Conservation (phyloP, 768 basidiomycete genomes). For the Suillus placidus region DNA sequence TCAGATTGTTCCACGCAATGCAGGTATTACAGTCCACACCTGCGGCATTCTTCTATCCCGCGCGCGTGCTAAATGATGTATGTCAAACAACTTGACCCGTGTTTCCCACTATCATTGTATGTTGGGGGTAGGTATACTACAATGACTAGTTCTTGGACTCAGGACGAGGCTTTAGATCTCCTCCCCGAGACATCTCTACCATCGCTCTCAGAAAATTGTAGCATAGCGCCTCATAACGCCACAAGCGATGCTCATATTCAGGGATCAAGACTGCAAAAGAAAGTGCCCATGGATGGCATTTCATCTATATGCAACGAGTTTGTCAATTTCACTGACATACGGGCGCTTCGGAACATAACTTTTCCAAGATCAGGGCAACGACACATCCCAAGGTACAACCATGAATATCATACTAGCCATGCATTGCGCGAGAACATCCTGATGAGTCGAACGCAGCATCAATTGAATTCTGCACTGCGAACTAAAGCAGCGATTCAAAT, state of each 20-base stretch:
- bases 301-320: not conserved
- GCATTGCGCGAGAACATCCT: too few species aligned
- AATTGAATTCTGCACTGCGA: not conserved
- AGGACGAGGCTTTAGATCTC: not conserved
- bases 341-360: not conserved
- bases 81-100: not conserved
- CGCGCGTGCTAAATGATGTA: not conserved
- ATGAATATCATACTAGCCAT: not conserved
- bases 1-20: conserved; percentile 82
- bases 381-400: not conserved
- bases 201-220: not conserved
- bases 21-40: conserved; percentile 51
- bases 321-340: not conserved
- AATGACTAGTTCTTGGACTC: not conserved
- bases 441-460: not conserved
- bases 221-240: not conserved
- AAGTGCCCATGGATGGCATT: not conserved
- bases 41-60: not conserved
- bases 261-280: not conserved
- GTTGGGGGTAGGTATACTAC: not conserved
- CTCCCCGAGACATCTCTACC: not conserved
- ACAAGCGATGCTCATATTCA: not conserved
- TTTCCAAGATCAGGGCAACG: too few species aligned
- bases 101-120: not conserved
- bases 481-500: not conserved